Percentiles rank a stretch among this genome's conserved stretches.
phyloP scores from a whole-genome alignment of 2,329 filamentous ascomycete species.

The Arthrinium puccinioides region DNA sequence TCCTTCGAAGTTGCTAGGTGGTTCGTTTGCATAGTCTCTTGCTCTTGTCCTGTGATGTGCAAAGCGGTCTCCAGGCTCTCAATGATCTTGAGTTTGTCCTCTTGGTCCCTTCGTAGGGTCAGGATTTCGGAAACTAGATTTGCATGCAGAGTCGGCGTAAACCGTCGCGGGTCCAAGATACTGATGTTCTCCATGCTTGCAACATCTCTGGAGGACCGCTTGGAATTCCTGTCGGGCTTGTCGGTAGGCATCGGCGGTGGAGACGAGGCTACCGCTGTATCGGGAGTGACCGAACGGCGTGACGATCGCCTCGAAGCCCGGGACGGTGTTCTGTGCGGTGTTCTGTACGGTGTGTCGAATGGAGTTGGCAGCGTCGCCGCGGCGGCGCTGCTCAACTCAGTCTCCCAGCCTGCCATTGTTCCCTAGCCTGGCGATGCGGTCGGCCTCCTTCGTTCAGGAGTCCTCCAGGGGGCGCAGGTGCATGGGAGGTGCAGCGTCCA shows the following conservation, averaged over 20 bases:
- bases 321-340: conserved; percentile 62
- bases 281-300: conserved; percentile 62
- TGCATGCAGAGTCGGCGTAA: conserved; percentile 91
- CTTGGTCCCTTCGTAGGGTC: conserved; percentile 76
- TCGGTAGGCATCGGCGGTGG: conserved; percentile 43
- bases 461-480: not conserved
- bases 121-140: conserved; percentile 93
- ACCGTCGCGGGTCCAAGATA: conserved; percentile 80
- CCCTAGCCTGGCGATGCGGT: not conserved
- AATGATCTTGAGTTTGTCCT: conserved; percentile 81
- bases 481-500: not conserved
- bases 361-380: conserved; percentile 61
- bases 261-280: conserved; percentile 42
- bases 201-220: conserved; percentile 51
- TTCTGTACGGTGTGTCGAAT: conserved; percentile 64
- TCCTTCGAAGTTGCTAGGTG: conserved; percentile 65
- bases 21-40: conserved; percentile 60
- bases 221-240: conserved; percentile 35
- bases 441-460: not conserved
- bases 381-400: conserved; percentile 49
- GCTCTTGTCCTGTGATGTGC: conserved; percentile 64
- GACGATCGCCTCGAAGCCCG: conserved; percentile 52
- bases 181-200: conserved; percentile 61
- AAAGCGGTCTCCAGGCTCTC: conserved; percentile 74
- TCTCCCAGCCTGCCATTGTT: conserved; percentile 46